Evolutionary conservation across 2,329 filamentous ascomycete species (phyloP), one percentile per base, ranked within the genome.

Genomic region (Hymenoscyphus scutula): DNA sequence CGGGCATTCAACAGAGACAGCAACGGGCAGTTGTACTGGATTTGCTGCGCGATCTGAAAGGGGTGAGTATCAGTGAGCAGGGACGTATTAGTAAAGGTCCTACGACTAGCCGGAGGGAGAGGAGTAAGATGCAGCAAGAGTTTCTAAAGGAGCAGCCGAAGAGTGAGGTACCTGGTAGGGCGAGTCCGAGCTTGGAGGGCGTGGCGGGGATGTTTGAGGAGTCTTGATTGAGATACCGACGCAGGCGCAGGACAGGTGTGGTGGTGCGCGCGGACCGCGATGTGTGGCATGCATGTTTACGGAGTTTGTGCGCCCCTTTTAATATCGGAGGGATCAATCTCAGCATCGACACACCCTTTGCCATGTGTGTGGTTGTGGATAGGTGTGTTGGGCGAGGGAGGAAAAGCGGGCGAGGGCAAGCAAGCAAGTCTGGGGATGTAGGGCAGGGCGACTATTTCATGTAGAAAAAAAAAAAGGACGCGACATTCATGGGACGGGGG

Each of bases 61-160:
- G 95, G 0, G 88, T 98, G 5, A 94, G 92, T 70, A 91, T 99
- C 61, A 91, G 93, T 7, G 95, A 99, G 77, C 90, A 95, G 80
- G 95, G 95, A 29, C 95, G 91, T 76, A 86, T 99, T 6, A 80
- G 77, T 58, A 86, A 86, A 74, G 81, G 79, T 54, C 76, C 76
- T 13, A 77, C 77, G 45, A 56, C 65, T 65, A 72, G 82, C 72
- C 82, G 77, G 67, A 72, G 77, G 23, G 71, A 73, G 5, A 77
- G 83, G 37, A 85, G 81, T 66, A 84, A 83, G 73, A 84, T 89
- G 85, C 84, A 85, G 5, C 84, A 89, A 71, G 81, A 84, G 62
- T 89, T 89, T 68, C 86, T 89, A 84, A 86, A 79, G 58, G 79
- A 78, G n/a, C 75, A 66, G 23, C 59, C 63, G 15, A 58, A 59